Percentiles rank a stretch among this genome's conserved stretches.
These are phyloP conservation scores for Penicillium riverlandense DNA, from an alignment of 495 filamentous ascomycete genomes.

Conservation along the genomic window DNA sequence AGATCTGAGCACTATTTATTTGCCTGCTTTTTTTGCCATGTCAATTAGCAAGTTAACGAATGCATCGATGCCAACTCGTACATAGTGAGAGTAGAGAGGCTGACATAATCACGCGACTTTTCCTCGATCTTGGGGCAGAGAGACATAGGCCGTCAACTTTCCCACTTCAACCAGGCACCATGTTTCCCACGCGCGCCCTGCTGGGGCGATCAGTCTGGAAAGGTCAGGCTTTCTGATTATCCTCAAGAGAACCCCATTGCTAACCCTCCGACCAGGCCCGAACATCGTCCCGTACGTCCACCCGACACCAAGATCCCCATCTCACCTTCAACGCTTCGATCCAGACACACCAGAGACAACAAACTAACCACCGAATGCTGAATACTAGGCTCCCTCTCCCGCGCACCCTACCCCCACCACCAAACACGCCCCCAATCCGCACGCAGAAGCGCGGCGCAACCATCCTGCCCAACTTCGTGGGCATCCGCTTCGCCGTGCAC, in stretches of 20 bases:
- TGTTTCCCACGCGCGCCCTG: conserved; percentile 56
- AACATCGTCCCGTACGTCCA: conserved; percentile 48
- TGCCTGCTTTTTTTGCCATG: too few relatives aligned
- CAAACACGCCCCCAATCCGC: conserved; percentile 67
- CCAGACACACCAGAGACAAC: not conserved
- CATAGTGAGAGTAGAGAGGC: not conserved
- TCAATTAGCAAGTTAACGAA: not conserved
- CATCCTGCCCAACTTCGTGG: conserved; percentile 94
- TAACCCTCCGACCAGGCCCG: conserved; percentile 34
- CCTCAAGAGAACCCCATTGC: not conserved
- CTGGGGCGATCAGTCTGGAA: conserved; percentile 69
- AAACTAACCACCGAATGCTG: not conserved
- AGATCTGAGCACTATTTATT: not conserved
- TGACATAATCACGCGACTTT: conserved; percentile 15
- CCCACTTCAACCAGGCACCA: conserved; percentile 26
- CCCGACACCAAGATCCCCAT: not conserved
- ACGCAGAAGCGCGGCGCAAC: conserved; percentile 88
- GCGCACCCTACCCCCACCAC: conserved; percentile 37
- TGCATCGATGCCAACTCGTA: not conserved
- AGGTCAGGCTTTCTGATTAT: conserved; percentile 34
- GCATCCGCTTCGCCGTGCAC: conserved; percentile 85
- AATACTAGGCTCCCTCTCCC: conserved; percentile 35
- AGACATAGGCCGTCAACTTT: conserved; percentile 11
- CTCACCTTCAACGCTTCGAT: not conserved
- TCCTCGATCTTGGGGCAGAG: not conserved